phyloP scores from a whole-genome alignment of 2,329 filamentous ascomycete species.

The Fusarium oligoseptatum region DNA sequence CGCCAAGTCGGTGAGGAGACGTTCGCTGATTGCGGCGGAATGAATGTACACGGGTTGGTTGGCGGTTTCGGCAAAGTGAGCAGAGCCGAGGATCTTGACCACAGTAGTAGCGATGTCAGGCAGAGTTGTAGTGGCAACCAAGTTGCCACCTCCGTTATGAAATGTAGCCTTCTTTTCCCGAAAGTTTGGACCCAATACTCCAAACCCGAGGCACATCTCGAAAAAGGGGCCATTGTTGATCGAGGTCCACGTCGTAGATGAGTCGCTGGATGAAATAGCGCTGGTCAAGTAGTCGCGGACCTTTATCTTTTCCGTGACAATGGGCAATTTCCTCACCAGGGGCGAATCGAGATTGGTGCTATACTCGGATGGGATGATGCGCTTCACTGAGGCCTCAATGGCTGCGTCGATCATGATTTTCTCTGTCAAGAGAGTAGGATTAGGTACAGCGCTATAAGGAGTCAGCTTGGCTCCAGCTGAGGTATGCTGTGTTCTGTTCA shows the following conservation, averaged over 20 bases:
- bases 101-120: not conserved
- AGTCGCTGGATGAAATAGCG: not conserved
- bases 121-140: not conserved
- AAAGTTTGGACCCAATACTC: not conserved
- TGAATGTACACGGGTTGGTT: not conserved
- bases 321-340: not conserved
- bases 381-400: not conserved
- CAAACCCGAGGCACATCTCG: not conserved
- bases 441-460: not conserved
- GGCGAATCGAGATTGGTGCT: not conserved
- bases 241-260: not conserved
- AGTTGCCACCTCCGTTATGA: not conserved
- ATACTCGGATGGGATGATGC: not conserved
- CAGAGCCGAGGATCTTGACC: not conserved
- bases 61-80: not conserved
- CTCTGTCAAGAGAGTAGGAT: not conserved
- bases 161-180: not conserved
- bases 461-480: not conserved
- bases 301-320: not conserved
- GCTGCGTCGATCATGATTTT: not conserved
- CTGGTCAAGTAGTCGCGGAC: not conserved
- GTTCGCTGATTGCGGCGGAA: not conserved
- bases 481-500: not conserved
- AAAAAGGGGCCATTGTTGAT: not conserved
- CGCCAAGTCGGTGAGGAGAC: not conserved